Evolutionary conservation across 2,329 filamentous ascomycete genomes (phyloP), one percentile per base, ranked within the genome.

Genomic region (Zymoseptoria ardabiliae): DNA sequence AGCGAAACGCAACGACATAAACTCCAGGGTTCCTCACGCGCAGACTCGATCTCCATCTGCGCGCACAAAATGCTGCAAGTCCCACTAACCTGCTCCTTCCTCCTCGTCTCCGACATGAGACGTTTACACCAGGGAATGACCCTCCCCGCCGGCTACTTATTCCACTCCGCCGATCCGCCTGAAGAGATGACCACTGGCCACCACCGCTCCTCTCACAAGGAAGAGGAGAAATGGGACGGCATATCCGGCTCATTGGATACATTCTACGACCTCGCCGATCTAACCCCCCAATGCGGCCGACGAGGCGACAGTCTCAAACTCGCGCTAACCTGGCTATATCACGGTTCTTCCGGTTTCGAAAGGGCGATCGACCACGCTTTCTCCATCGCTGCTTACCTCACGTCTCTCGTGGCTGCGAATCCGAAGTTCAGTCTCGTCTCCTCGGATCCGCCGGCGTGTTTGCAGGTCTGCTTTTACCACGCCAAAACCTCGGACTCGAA

Each of bases 51-150:
- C 48, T 90, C 91, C 1, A 83, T 96, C 57, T 97, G 96, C 74
- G 92, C 94, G 59, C 94, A 99, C 77, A 97, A 97, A 77, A 97
- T 97, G 94, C 83, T 97, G 71, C 90, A 90, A 60, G 89, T 91
- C 2, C 93, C 94, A 0, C 78, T 95, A 49, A 96, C 92, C 0
- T 97, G 92, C 76, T 92, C 88, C 0, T 97, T 96, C 77, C 82
- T 99, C 4, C 81, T 99, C 11, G 87, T 85, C 0, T 82, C 83
- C 1, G 92, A 97, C 71, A 76, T 95, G 70, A 79, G 81, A 58
- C 77, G 87, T 22, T 95, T 97, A 73, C 88, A 94, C 73, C 78
- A 76, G 53, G 91, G 91, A 11, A 96, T 96, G 76, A 96, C 89
- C 2, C 82, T 96, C 2, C 87, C 87, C 0, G 94, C 93, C 0